Conservation (phyloP, 2,329 filamentous ascomycete genomes). For the Fusarium anthophilum region DNA sequence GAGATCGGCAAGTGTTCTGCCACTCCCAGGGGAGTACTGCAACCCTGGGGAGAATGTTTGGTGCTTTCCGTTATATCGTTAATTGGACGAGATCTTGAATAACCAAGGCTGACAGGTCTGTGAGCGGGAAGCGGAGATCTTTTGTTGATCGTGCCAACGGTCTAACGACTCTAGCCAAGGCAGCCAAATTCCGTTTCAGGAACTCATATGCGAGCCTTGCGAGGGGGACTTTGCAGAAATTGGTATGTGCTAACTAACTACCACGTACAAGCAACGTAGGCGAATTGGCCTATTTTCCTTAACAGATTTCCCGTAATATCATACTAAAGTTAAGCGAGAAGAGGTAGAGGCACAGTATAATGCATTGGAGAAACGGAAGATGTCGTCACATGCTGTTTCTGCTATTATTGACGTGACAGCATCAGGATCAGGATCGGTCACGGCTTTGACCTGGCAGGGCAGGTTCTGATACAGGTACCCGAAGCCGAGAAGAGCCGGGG, state of each 20-base stretch:
- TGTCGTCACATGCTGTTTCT: conserved; percentile 9
- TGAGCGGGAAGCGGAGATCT: conserved; percentile 22
- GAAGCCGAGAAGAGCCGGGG: conserved; percentile 2
- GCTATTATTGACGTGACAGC: conserved; percentile 13
- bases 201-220: conserved; percentile 5
- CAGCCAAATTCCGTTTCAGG: conserved; percentile 17
- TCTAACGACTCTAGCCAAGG: background rate
- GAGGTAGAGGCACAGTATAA: conserved; percentile 3
- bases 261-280: background rate
- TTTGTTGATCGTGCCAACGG: conserved; percentile 23
- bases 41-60: conserved; percentile 27
- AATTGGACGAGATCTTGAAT: conserved; percentile 17
- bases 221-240: conserved; percentile 16
- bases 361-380: background rate
- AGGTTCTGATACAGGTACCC: conserved; percentile 30
- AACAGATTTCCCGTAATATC: background rate
- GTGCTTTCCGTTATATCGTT: conserved; percentile 13
- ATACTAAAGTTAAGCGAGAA: conserved; percentile 9
- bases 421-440: conserved; percentile 1
- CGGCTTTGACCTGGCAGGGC: conserved; percentile 3
- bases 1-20: conserved; percentile 17
- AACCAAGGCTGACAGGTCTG: conserved; percentile 14
- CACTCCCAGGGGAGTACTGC: conserved; percentile 23
- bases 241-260: background rate
- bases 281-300: conserved; percentile 1